Percentiles rank a stretch among this genome's conserved stretches.
These are phyloP conservation scores for Leptographium flavum DNA, from an alignment of 2,329 filamentous ascomycete species.

Conservation along the genomic window DNA sequence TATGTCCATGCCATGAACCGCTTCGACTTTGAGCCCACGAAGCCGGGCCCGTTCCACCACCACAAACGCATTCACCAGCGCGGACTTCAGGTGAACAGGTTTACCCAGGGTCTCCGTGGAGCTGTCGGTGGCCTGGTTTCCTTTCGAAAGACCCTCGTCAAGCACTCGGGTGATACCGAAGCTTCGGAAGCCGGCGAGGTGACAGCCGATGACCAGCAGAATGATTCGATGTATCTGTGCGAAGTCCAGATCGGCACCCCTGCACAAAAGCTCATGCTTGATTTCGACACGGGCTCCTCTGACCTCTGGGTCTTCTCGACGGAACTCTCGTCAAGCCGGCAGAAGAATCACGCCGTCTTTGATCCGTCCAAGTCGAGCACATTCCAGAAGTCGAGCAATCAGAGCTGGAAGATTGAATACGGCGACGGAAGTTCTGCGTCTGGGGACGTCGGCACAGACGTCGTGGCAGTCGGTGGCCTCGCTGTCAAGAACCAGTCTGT, in stretches of 20 bases:
- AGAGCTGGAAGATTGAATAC: conserved; percentile 52
- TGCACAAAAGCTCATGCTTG: conserved; percentile 42
- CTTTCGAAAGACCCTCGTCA: conserved; percentile 31
- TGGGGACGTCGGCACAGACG: conserved; percentile 50
- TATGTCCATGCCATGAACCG: conserved; percentile 48
- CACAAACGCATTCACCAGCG: conserved; percentile 31
- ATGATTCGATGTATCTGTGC: conserved; percentile 51
- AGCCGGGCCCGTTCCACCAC: conserved; percentile 44
- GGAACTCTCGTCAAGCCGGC: conserved; percentile 23
- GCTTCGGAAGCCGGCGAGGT: conserved; percentile 32
- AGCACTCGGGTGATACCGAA: conserved; percentile 11
- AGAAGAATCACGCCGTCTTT: conserved; percentile 38
- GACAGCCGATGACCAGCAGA: conserved; percentile 49
- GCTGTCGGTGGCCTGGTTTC: conserved; percentile 33
- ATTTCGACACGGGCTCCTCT: conserved; percentile 59
- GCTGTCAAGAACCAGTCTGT: conserved; percentile 46
- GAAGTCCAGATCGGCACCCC: conserved; percentile 52
- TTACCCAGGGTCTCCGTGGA: neutral
- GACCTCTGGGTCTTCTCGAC: conserved; percentile 54
- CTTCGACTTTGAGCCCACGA: conserved; percentile 22
- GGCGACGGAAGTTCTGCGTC: conserved; percentile 54
- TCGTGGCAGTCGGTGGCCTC: conserved; percentile 46
- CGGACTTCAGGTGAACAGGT: conserved; percentile 21
- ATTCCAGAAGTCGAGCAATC: conserved; percentile 32
- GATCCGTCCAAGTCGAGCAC: conserved; percentile 46